Base-by-base conservation (phyloP, 257 asterid genomes). In the Oldenlandia corymbosa region DNA sequence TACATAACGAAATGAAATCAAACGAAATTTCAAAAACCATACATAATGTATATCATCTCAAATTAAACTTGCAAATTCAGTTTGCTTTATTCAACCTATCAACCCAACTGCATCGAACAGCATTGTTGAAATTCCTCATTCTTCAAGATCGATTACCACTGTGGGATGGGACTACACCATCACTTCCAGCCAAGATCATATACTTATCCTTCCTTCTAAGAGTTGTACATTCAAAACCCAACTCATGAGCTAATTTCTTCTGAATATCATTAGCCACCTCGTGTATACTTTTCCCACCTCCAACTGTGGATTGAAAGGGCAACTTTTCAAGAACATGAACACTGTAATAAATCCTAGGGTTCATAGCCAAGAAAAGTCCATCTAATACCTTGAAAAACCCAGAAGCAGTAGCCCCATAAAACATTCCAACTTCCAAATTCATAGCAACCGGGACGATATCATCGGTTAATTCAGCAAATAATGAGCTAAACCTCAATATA, bases 261-360 rank as follows among this genome's bases (percentile, higher is more conserved):
- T 91, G 98, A 14, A 91, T 95, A 61, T 91, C 83, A 50, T 91
- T 91, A 2, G 97, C 97, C 50, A 91, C 97, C 45, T 91, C 97
- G 53, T 88, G 80, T 5, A 96, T 89, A 60, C 89, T 85, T 61
- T 81, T 91, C 0, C 96, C 96, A 0, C 91, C 69, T 5, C 96
- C 81, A 46, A 96, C 88, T 0, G 97, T 88, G 9, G 95, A 95
- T 61, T 91, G 96, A 5, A 34, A 73, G 17, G 97, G 96, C 69
- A 91, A 69, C 72, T 91, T 94, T 66, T 86, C 86, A 41, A 91
- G 66, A 48, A 91, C 84, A 0, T 95, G 85, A 0, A 88, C 93
- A 80, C 84, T 94, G 59, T 91, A 91, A 11, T 83, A 43, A 2
- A 95, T 96, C 26, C 95, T 71, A 0, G 97, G 97, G 66, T 91